phyloP scores from a whole-genome alignment of 805 yeast genomes.

The Candida oleophila region DNA sequence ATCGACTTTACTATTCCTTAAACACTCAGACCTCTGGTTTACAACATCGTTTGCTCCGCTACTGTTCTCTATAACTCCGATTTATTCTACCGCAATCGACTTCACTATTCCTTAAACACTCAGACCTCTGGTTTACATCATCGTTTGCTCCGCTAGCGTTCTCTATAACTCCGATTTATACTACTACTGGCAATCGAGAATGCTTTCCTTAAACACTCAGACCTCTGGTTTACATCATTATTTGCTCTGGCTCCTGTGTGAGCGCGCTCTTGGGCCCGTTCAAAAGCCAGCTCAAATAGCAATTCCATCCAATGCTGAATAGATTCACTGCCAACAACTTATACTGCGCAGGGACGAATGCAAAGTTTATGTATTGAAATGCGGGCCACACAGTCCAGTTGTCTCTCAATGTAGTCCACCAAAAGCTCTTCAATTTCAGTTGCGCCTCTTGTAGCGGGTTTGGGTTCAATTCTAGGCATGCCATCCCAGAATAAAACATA shows the following conservation, averaged over 20 bases:
- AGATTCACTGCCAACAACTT: conserved; percentile 69
- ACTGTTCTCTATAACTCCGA: too few relatives aligned
- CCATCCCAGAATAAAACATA: conserved; percentile 65
- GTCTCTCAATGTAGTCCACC: conserved; percentile 64
- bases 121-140: too few relatives aligned
- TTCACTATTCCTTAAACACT: too few relatives aligned
- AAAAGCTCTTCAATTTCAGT: conserved; percentile 47
- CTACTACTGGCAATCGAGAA: too few relatives aligned
- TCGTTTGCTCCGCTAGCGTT: too few relatives aligned
- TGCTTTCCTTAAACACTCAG: too few relatives aligned
- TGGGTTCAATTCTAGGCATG: conserved; percentile 56
- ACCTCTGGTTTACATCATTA: conserved; percentile 8
- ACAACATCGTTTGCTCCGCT: too few relatives aligned
- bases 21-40: too few relatives aligned
- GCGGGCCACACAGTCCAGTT: conserved; percentile 93
- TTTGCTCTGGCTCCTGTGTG: conserved; percentile 5
- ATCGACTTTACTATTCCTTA: too few relatives aligned
- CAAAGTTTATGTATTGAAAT: conserved; percentile 77
- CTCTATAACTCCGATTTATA: too few relatives aligned
- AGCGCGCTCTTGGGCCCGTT: conserved; percentile 12
- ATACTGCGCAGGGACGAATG: conserved; percentile 68
- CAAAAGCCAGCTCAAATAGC: conserved; percentile 59
- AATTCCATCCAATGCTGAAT: conserved; percentile 80
- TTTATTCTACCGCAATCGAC: too few relatives aligned
- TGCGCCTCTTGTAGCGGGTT: conserved; percentile 38